These are phyloP conservation scores for Diversispora eburnea DNA, from an alignment of 192 early-diverging fungal species.

Conservation along the genomic window DNA sequence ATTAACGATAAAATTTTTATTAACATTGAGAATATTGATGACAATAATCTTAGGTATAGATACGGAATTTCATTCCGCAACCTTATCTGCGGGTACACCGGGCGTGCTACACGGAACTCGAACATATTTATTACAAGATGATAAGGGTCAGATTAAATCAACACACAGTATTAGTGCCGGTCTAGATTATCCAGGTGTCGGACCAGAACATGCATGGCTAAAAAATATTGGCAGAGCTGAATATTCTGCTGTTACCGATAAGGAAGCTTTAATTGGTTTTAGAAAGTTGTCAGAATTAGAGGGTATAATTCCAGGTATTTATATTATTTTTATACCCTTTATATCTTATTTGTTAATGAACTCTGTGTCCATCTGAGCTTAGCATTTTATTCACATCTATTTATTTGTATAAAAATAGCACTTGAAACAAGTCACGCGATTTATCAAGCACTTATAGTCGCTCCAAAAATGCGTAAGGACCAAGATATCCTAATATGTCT, in stretches of 20 bases:
- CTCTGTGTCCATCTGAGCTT: not conserved
- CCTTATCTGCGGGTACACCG: slow-evolving; percentile 74
- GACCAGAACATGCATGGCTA: slow-evolving; percentile 93
- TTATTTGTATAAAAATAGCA: slow-evolving; percentile 42
- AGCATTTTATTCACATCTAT: not conserved
- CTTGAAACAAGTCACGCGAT: slow-evolving; percentile 95
- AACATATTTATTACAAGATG: slow-evolving; percentile 92
- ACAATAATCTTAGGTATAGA: slow-evolving; percentile 43
- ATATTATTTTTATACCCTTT: not conserved
- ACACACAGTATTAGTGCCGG: slow-evolving; percentile 94
- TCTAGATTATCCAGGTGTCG: slow-evolving; percentile 98
- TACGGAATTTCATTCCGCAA: slow-evolving; percentile 87
- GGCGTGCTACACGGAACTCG: slow-evolving; percentile 97
- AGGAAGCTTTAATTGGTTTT: slow-evolving; percentile 84
- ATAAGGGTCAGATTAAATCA: slow-evolving; percentile 94
- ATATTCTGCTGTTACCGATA: slow-evolving; percentile 77
- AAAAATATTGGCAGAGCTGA: slow-evolving; percentile 82
- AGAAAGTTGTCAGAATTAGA: slow-evolving; percentile 63
- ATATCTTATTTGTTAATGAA: not conserved
- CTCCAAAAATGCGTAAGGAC: slow-evolving; percentile 67
- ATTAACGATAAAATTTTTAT: not conserved
- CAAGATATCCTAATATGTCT: slow-evolving; percentile 87
- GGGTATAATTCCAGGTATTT: slow-evolving; percentile 78
- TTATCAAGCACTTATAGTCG: slow-evolving; percentile 74
- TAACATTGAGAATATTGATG: too few relatives aligned